Conservation (phyloP, 306 rosid species). For the Medicago lupulina region DNA sequence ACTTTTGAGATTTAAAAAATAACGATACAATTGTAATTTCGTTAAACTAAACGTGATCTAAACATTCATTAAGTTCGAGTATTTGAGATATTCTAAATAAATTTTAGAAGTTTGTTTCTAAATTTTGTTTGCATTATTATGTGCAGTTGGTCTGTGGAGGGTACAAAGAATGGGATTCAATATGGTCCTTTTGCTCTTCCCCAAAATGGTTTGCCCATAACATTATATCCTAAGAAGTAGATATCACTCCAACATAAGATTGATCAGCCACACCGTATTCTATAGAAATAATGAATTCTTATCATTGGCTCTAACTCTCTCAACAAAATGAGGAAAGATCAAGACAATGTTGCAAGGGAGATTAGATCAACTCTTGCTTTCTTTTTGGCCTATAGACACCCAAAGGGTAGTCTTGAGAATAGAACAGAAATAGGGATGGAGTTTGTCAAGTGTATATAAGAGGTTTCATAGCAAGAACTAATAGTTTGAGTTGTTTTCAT, state of each 20-base stretch:
- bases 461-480: slow-evolving; percentile 41
- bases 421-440: slow-evolving; percentile 36
- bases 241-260: slow-evolving; percentile 2
- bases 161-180: slow-evolving; percentile 83
- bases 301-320: slow-evolving; percentile 27
- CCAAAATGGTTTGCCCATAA: slow-evolving; percentile 88
- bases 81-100: slow-evolving; percentile 37
- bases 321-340: not conserved
- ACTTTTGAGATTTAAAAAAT: not conserved
- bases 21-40: not conserved
- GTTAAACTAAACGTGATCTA: not conserved
- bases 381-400: slow-evolving; percentile 47
- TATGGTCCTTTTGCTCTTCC: slow-evolving; percentile 99
- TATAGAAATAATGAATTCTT: slow-evolving; percentile 33
- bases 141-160: slow-evolving; percentile 78
- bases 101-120: slow-evolving; percentile 37
- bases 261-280: slow-evolving; percentile 26
- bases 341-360: slow-evolving; percentile 36
- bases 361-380: slow-evolving; percentile 30
- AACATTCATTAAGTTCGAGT: not conserved
- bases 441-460: slow-evolving; percentile 56
- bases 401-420: slow-evolving; percentile 44
- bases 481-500: slow-evolving; percentile 34
- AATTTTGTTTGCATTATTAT: slow-evolving; percentile 8
- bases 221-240: slow-evolving; percentile 55